phyloP scores from a whole-genome alignment of 345 rosid species.

The Citrus sp. region DNA sequence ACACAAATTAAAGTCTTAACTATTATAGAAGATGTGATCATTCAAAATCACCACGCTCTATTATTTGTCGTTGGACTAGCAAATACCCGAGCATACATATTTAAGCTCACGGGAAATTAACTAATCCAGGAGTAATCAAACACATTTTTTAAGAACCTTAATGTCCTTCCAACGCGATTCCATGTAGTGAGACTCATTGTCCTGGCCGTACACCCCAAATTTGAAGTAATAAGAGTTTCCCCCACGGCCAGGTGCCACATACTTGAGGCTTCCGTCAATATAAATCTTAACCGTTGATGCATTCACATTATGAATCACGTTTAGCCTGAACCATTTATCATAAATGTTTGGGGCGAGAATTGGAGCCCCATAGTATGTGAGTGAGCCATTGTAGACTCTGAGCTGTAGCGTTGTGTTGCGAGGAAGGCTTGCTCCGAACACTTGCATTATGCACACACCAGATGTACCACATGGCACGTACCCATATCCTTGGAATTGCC shows the following conservation, averaged over 20 bases:
- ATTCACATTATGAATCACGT: constrained; percentile 27
- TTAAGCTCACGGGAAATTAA: no score
- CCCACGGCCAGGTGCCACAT: constrained; percentile 13
- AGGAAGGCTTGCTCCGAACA: neutral
- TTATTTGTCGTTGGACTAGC: no score
- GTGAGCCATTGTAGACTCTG: neutral
- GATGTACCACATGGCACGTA: neutral
- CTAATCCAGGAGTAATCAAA: neutral
- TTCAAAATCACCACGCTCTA: no score
- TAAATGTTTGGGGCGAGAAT: constrained; percentile 16
- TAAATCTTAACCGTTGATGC: constrained; percentile 5
- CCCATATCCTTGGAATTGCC: neutral
- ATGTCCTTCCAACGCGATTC: constrained; percentile 31
- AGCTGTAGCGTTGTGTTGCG: neutral
- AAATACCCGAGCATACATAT: no score
- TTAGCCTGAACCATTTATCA: constrained; percentile 24
- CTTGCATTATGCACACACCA: neutral
- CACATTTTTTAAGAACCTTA: constrained; percentile 7
- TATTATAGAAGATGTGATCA: no score
- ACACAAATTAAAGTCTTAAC: no score
- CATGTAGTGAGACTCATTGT: constrained; percentile 15
- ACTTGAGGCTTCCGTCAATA: constrained; percentile 7
- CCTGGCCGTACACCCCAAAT: constrained; percentile 25
- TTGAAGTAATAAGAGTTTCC: constrained; percentile 26
- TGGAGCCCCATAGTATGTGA: neutral